Evolutionary conservation across 2,329 filamentous ascomycete species (phyloP).

Genomic region (Hawksworthiomyces lignivorus): DNA sequence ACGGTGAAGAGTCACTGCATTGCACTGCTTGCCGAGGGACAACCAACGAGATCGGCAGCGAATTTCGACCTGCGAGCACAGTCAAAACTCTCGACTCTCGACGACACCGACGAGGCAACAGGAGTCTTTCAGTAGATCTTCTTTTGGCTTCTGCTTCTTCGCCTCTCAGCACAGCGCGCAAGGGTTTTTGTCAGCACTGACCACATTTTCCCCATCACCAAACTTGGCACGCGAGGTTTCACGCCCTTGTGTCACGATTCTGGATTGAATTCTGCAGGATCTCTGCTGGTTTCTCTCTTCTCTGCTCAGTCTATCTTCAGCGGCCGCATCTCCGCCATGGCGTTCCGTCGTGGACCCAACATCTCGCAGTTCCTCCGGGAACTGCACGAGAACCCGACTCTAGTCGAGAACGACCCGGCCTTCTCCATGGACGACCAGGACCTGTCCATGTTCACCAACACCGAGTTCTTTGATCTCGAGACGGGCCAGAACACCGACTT

Average conservation of each 20-base stretch:
- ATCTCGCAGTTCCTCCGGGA: constrained; percentile 85
- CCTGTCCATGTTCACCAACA: constrained; percentile 72
- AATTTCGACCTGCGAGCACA: too few relatives aligned
- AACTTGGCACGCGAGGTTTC: too few relatives aligned
- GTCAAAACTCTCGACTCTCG: too few relatives aligned
- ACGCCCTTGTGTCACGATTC: too few relatives aligned
- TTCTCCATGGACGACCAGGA: constrained; percentile 57
- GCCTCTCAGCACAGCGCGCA: background rate
- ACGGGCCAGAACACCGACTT: constrained; percentile 52
- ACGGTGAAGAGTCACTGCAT: too few relatives aligned
- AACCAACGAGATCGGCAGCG: too few relatives aligned
- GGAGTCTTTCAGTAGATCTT: background rate
- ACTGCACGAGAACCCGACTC: constrained; percentile 61
- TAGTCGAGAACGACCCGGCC: constrained; percentile 43
- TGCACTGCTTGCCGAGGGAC: too few relatives aligned
- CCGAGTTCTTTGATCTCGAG: constrained; percentile 75
- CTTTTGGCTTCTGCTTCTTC: background rate
- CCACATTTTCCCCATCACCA: background rate
- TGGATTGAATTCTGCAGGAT: too few relatives aligned
- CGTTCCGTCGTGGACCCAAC: constrained; percentile 69
- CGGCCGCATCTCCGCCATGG: constrained; percentile 41
- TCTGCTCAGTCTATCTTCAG: too few relatives aligned
- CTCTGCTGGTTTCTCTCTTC: too few relatives aligned
- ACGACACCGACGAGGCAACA: background rate
- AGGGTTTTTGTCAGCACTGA: background rate